Evolutionary conservation across 345 rosid genomes (phyloP).

Genomic region (Brassica incana): DNA sequence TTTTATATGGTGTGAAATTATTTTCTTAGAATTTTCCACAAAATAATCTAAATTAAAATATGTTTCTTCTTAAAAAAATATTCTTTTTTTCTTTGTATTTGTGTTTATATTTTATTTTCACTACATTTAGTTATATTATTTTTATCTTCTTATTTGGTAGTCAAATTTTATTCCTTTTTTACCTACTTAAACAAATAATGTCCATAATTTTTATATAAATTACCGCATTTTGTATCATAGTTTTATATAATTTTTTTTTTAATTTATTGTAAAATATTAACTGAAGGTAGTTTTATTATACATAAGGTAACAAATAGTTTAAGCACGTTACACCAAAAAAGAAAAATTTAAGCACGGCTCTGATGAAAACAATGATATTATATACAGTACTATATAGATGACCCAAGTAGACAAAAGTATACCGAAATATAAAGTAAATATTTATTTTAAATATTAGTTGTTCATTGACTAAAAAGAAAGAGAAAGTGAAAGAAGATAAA

Average conservation of each 20-base stretch:
- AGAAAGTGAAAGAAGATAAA: conserved; percentile 12
- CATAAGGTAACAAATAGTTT: too few relatives aligned
- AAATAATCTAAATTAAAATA: neutral
- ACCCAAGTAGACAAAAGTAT: conserved; percentile 17
- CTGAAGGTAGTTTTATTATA: neutral
- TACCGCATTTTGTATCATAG: too few relatives aligned
- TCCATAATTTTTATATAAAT: too few relatives aligned
- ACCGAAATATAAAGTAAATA: neutral
- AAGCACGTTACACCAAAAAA: too few relatives aligned
- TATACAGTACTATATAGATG: conserved; percentile 8
- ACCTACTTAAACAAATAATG: too few relatives aligned
- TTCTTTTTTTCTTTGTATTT: too few relatives aligned
- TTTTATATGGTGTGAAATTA: too few relatives aligned
- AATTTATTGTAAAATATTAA: too few relatives aligned
- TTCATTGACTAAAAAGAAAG: conserved; percentile 25
- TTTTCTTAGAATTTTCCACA: neutral
- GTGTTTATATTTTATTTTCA: neutral
- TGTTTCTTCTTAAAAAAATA: neutral
- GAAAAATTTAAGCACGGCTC: neutral
- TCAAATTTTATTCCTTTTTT: neutral
- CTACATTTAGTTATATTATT: neutral
- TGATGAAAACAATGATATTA: conserved; percentile 10
- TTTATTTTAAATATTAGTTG: neutral
- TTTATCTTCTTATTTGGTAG: neutral
- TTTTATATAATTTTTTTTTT: too few relatives aligned